phyloP scores from a whole-genome alignment of 495 filamentous ascomycete species.

The Glarea lozoyensis region DNA sequence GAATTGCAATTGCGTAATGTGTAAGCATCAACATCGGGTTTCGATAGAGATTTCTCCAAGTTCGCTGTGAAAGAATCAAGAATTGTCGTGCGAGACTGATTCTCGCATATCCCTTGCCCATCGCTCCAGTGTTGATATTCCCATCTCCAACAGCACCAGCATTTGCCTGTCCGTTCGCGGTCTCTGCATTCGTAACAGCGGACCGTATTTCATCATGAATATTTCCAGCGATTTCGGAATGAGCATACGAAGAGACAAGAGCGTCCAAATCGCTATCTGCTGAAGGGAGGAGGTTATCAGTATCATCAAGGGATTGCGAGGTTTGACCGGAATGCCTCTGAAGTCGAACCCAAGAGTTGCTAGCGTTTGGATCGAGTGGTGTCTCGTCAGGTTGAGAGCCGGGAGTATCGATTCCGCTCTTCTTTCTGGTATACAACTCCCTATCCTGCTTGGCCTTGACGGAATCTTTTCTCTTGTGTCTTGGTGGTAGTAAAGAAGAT shows the following conservation, averaged over 20 bases:
- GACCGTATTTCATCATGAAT: slow-evolving; percentile 76
- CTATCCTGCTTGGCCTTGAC: slow-evolving; percentile 76
- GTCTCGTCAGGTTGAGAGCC: slow-evolving; percentile 59
- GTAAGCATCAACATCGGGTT: slow-evolving; percentile 99
- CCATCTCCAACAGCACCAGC: slow-evolving; percentile 42
- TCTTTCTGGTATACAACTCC: slow-evolving; percentile 82
- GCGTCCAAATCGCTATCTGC: slow-evolving; percentile 67
- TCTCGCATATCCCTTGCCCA: slow-evolving; percentile 73
- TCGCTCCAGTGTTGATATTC: slow-evolving; percentile 33
- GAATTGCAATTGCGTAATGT: slow-evolving; percentile 96
- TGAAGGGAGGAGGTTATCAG: slow-evolving; percentile 65
- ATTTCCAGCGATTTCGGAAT: slow-evolving; percentile 67
- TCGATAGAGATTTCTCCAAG: slow-evolving; percentile 95
- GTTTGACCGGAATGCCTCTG: slow-evolving; percentile 50
- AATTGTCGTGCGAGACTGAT: slow-evolving; percentile 76
- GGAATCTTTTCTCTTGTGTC: slow-evolving; percentile 59
- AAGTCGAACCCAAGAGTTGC: slow-evolving; percentile 54
- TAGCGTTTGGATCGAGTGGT: slow-evolving; percentile 38
- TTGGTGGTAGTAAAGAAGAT: slow-evolving; percentile 52
- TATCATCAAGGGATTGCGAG: slow-evolving; percentile 55
- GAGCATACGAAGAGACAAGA: slow-evolving; percentile 63
- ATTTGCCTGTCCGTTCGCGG: slow-evolving; percentile 63
- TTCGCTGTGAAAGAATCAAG: slow-evolving; percentile 76
- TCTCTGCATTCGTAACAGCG: slow-evolving; percentile 48
- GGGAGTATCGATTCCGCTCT: slow-evolving; percentile 54